phyloP scores from a whole-genome alignment of 768 basidiomycete species.

The Atractiella rhizophila region DNA sequence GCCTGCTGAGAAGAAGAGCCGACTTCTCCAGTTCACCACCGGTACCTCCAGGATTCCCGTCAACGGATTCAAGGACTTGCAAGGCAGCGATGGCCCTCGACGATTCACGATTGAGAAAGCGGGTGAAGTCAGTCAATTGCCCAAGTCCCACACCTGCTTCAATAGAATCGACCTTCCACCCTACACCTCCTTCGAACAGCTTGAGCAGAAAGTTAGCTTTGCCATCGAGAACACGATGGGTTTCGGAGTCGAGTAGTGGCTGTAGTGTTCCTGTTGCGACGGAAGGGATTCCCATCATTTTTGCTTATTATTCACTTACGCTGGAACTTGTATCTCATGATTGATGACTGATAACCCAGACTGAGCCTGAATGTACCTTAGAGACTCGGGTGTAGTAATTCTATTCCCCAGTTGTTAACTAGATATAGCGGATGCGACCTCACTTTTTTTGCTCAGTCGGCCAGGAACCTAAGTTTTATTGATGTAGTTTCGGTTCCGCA shows the following conservation, averaged over 20 bases:
- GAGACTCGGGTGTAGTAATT: too few species aligned
- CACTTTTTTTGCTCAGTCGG: too few species aligned
- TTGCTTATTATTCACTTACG: neutral
- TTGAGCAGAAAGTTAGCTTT: conserved; percentile 84
- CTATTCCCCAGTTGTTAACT: too few species aligned
- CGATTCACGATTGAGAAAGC: conserved; percentile 95
- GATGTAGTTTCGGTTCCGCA: too few species aligned
- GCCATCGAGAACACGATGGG: conserved; percentile 41
- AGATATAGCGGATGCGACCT: too few species aligned
- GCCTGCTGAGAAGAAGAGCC: conserved; percentile 95
- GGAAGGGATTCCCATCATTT: neutral
- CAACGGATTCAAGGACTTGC: conserved; percentile 94
- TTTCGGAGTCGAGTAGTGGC: conserved; percentile 9
- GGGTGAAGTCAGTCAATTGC: conserved; percentile 82
- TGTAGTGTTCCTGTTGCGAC: neutral
- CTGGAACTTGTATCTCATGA: too few species aligned
- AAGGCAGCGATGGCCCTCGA: conserved; percentile 88
- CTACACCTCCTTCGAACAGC: conserved; percentile 34
- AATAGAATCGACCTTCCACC: conserved; percentile 91
- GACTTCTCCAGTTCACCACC: conserved; percentile 68
- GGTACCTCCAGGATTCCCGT: conserved; percentile 92
- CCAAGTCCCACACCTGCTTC: conserved; percentile 96
- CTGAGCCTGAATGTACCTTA: too few species aligned
- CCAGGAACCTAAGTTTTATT: too few species aligned
- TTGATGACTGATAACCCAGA: too few species aligned